Evolutionary conservation across 495 filamentous ascomycete species (phyloP), one percentile per base, ranked within the genome.

Genomic region (Trichodelitschia bisporula): DNA sequence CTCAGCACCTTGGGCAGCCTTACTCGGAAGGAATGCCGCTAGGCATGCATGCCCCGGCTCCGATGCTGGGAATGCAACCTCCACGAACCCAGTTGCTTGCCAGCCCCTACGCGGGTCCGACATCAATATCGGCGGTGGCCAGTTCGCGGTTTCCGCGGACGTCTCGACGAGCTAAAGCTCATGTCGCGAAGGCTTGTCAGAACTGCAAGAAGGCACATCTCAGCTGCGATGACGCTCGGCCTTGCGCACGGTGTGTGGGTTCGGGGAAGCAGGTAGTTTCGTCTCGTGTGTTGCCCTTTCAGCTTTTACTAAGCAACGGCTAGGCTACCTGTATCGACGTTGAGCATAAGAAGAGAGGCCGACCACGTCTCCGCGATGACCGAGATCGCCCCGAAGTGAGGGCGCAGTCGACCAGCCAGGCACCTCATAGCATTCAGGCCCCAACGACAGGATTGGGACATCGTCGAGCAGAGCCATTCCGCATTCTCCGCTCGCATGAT

Each of bases 121-220:
- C 38, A 37, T 39, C 20, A 20, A 41, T 36, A 37, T 37, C 39
- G 32, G 39, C 35, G 28, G 36, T n/a, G 36, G 25, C 56, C 59
- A 10, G 29, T 42, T 4, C n/a, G n/a, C 29, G 32, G 34, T 31
- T 39, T 26, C 36, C 42, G 15, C 39, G 16, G 19, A 31, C 71
- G 4, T 77, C 79, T 11, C 64, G 82, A 39, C 77, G 83, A 41
- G 72, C 80, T 4, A 97, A 95, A 45, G 79, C 79, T 9, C 86
- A 97, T 56, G 86, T 97, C 28, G 79, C 84, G 20, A 92, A 83
- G 19, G 86, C 86, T 12, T 97, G 86, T 48, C 75, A 93, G 33
- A 89, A 92, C 44, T 97, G 86, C 57, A 93, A 93, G 49, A 80
- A 72, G 51, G 90, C 89, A 35, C 86, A 97, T 62, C 56, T 97